Percentiles rank a stretch among this genome's conserved stretches.
phyloP scores from a whole-genome alignment of 768 basidiomycete species.

The Mycena kentingensis region DNA sequence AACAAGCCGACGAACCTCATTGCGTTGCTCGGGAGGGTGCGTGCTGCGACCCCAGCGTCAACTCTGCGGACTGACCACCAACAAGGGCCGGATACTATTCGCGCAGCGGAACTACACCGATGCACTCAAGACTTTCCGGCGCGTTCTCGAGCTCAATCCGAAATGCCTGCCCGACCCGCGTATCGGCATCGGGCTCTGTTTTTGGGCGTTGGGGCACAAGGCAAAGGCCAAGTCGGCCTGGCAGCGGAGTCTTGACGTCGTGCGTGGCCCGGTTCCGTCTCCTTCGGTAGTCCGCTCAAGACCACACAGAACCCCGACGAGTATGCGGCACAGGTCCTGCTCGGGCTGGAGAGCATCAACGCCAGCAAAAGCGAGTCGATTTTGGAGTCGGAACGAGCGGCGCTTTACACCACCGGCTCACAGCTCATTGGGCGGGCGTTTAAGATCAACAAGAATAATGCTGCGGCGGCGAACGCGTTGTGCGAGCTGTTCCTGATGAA shows the following conservation, averaged over 20 bases:
- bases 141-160: constrained; percentile 76
- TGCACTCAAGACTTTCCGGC: constrained; percentile 85
- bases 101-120: constrained; percentile 74
- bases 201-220: constrained; percentile 87
- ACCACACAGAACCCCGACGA: constrained; percentile 66
- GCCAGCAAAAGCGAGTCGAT: constrained; percentile 72
- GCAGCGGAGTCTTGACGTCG: constrained; percentile 86
- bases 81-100: constrained; percentile 85
- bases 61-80: not conserved
- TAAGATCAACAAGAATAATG: constrained; percentile 74
- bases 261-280: constrained; percentile 38
- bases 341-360: constrained; percentile 88
- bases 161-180: constrained; percentile 88
- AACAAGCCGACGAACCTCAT: constrained; percentile 85
- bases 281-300: constrained; percentile 8
- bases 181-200: constrained; percentile 92
- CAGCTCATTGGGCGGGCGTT: constrained; percentile 78
- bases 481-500: constrained; percentile 79
- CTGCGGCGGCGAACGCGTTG: constrained; percentile 81
- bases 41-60: constrained; percentile 9
- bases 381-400: constrained; percentile 62
- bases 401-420: constrained; percentile 64
- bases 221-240: constrained; percentile 85
- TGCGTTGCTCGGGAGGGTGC: constrained; percentile 83
- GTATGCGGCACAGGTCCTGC: constrained; percentile 78